Evolutionary conservation across 805 yeast species (phyloP), one percentile per base, ranked within the genome.

Genomic region (Blastobotrys americana): DNA sequence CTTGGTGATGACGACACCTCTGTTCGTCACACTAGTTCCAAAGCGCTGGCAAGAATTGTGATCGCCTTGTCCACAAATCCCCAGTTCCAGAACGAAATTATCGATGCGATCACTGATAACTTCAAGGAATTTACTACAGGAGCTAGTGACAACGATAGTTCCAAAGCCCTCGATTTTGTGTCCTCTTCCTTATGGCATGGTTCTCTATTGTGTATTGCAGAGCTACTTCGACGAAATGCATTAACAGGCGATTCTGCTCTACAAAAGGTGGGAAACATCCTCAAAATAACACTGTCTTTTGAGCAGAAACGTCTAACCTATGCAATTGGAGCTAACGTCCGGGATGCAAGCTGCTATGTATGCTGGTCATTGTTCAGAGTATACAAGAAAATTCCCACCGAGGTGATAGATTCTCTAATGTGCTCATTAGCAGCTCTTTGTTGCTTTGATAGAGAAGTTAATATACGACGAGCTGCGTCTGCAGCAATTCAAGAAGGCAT

Each of bases 401-500:
- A 38, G 6, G 16, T 50, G 1, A 43, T 57, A 1, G 42, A 42
- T 1, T 17, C 46, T 55, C 4, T 63, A 60, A 33, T 55, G 47
- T 25, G 47, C 16, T 69, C 71, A 51, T 59, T 85, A 20, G 55
- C 84, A 2, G 58, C 70, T 8, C 70, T 77, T 1, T 65, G 81
- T 5, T 69, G 85, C 40, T 81, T 82, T 56, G 97, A 89, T 58
- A 65, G 70, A 18, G 96, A 88, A 44, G 66, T 86, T 16, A 71
- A 80, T 47, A 75, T 88, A 4, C 69, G 96, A 45, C 69, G 94
- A 46, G 89, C 96, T 15, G 81, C 89, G 1, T 70, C 86, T 3
- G 96, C 97, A 0, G 90, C 93, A 0, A 55, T 89, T 4, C 97
- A 89, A 57, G 97, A 89, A 55, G 69, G 83, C 13, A 59, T 86